Conservation (phyloP, 2,329 filamentous ascomycete species). For the Scedosporium minutisporum region DNA sequence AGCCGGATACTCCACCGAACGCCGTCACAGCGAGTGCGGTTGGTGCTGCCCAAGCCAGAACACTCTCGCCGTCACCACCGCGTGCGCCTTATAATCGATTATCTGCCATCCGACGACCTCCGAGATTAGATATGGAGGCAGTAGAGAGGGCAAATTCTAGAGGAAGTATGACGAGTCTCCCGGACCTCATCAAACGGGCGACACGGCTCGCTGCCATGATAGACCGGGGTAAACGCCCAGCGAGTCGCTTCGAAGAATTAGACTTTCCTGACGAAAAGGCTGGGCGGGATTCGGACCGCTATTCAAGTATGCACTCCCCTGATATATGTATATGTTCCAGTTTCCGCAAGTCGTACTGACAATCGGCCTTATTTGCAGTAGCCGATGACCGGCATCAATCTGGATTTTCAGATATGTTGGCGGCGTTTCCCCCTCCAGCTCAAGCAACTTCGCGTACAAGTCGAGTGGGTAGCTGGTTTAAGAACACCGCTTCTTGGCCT, state of each 20-base stretch:
- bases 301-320: constrained; percentile 22
- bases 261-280: constrained; percentile 39
- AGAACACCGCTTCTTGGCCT: constrained; percentile 37
- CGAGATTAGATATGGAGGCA: constrained; percentile 70
- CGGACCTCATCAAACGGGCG: constrained; percentile 81
- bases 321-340: neutral
- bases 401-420: constrained; percentile 54
- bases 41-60: constrained; percentile 24
- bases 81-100: constrained; percentile 29
- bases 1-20: constrained; percentile 2
- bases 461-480: constrained; percentile 32
- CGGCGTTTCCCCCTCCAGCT: constrained; percentile 54
- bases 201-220: constrained; percentile 81
- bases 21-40: constrained; percentile 7
- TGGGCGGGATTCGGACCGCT: constrained; percentile 22
- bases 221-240: constrained; percentile 64
- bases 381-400: constrained; percentile 37
- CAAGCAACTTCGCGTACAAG: constrained; percentile 37
- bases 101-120: constrained; percentile 54
- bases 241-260: constrained; percentile 46
- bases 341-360: neutral
- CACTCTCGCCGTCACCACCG: constrained; percentile 17
- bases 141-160: constrained; percentile 55
- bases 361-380: constrained; percentile 5
- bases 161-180: constrained; percentile 83